Evolutionary conservation across 768 basidiomycete genomes (phyloP).

Genomic region (Gelatoporia subvermispora): DNA sequence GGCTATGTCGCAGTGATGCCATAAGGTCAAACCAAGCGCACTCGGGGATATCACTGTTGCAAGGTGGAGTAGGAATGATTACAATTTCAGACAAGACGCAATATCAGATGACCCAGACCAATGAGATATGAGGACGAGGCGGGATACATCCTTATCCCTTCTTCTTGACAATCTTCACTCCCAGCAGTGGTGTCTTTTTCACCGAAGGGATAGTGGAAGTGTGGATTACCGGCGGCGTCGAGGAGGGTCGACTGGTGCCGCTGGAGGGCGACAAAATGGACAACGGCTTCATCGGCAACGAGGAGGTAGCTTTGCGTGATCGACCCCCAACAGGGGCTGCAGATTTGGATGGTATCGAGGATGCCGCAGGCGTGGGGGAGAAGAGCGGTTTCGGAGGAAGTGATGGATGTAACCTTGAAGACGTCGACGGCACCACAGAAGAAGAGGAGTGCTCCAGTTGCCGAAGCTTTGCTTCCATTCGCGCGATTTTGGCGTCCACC

Average conservation of each 20-base stretch:
- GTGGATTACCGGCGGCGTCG: background rate
- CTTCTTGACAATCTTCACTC: slow-evolving; percentile 14
- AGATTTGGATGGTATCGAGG: background rate
- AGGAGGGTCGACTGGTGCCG: background rate
- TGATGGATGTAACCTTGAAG: slow-evolving; percentile 13
- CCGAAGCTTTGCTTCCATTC: slow-evolving; percentile 92
- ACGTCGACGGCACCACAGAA: slow-evolving; percentile 4
- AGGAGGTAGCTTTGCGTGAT: slow-evolving; percentile 3
- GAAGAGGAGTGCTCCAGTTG: slow-evolving; percentile 52
- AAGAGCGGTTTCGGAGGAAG: slow-evolving; percentile 28
- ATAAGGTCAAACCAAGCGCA: too few species aligned
- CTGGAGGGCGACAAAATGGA: background rate
- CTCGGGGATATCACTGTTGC: too few species aligned
- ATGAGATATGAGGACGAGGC: background rate
- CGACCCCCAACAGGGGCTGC: background rate
- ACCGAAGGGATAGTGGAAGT: background rate
- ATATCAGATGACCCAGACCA: too few species aligned
- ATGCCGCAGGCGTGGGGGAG: background rate
- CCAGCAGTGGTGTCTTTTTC: slow-evolving; percentile 7
- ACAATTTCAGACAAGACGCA: too few species aligned
- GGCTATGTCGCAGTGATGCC: too few species aligned
- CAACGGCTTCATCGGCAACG: slow-evolving; percentile 8
- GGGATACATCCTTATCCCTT: background rate
- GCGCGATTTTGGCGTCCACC: slow-evolving; percentile 85
- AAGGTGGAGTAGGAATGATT: too few species aligned